Conservation (phyloP, 2,329 filamentous ascomycete species). For the Pseudogymnoascus sp. region DNA sequence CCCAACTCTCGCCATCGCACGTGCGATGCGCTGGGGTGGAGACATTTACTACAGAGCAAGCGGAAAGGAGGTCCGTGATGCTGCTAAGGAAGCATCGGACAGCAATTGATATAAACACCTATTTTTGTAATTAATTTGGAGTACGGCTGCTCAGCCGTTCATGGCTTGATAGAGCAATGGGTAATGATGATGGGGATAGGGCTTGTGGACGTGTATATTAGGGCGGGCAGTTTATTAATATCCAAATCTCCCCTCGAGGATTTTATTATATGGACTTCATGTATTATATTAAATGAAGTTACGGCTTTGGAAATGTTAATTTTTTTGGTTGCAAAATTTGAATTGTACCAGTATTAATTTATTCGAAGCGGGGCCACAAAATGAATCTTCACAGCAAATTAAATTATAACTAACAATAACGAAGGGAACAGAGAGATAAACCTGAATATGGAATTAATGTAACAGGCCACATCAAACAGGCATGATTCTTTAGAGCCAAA, state of each 20-base stretch:
- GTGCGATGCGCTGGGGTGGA: conserved; percentile 80
- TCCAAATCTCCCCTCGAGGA: conserved; percentile 10
- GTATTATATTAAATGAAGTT: conserved; percentile 9
- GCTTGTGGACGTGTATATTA: neutral
- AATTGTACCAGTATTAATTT: neutral
- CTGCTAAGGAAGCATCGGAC: conserved; percentile 14
- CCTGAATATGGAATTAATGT: neutral
- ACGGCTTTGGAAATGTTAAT: neutral
- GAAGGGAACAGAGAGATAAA: neutral
- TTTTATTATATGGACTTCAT: neutral
- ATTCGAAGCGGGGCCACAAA: neutral
- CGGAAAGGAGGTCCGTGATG: conserved; percentile 25
- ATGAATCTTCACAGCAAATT: neutral
- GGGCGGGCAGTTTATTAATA: neutral
- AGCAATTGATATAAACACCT: conserved; percentile 1
- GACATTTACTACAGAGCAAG: conserved; percentile 72
- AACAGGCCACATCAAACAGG: neutral
- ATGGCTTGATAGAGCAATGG: neutral
- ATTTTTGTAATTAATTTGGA: conserved; percentile 6
- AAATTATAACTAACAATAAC: neutral
- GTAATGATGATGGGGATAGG: neutral
- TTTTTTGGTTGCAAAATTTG: neutral
- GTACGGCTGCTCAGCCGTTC: neutral
- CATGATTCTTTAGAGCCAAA: neutral
- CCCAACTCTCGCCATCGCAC: conserved; percentile 72